Evolutionary conservation across 345 rosid species (phyloP).

Genomic region (Adansonia digitata): DNA sequence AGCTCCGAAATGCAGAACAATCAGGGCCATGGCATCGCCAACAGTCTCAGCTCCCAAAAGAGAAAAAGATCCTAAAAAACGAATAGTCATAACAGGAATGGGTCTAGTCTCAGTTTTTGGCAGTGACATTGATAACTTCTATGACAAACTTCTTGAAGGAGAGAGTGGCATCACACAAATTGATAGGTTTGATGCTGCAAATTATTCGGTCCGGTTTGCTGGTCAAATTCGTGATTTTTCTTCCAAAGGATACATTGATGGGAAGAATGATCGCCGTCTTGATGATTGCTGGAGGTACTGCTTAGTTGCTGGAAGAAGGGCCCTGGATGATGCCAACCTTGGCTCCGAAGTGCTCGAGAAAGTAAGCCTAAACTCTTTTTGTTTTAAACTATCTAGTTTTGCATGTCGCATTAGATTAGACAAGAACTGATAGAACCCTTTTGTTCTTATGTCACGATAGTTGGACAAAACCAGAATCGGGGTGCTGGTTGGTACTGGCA

Average conservation of each 20-base stretch:
- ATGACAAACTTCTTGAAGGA: constrained; percentile 48
- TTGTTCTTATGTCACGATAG: constrained; percentile 24
- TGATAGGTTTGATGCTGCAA: constrained; percentile 58
- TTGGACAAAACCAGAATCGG: constrained; percentile 56
- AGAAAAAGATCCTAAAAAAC: constrained; percentile 20
- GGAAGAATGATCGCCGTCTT: constrained; percentile 60
- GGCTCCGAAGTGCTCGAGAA: constrained; percentile 40
- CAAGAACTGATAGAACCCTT: background rate
- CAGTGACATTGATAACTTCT: background rate
- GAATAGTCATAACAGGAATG: constrained; percentile 60
- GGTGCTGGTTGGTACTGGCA: constrained; percentile 63
- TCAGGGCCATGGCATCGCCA: constrained; percentile 45
- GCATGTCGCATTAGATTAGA: background rate
- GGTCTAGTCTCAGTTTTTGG: constrained; percentile 28
- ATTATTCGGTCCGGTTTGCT: constrained; percentile 47
- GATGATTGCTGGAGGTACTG: constrained; percentile 74
- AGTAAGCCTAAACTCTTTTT: constrained; percentile 21
- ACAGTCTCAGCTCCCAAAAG: constrained; percentile 47
- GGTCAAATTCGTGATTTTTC: constrained; percentile 64
- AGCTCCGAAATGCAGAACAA: constrained; percentile 34
- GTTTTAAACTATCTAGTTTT: background rate
- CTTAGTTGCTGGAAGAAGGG: constrained; percentile 53
- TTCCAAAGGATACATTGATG: constrained; percentile 56
- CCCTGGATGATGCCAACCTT: constrained; percentile 54
- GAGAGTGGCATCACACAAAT: constrained; percentile 61